phyloP scores from a whole-genome alignment of 2,329 filamentous ascomycete species.

The Trichocomaceae sp. region DNA sequence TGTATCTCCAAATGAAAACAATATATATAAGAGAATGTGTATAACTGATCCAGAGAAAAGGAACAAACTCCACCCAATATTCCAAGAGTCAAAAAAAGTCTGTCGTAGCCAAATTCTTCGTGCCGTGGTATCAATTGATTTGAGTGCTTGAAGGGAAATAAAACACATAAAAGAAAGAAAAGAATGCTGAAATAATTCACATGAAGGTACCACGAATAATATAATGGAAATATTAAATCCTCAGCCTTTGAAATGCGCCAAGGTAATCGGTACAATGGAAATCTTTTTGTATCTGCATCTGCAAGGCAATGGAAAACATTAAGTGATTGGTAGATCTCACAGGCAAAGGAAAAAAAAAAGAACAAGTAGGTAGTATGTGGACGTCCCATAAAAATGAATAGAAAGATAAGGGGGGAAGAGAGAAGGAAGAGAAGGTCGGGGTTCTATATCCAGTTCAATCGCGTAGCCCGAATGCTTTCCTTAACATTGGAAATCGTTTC shows the following conservation, averaged over 20 bases:
- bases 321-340: not conserved
- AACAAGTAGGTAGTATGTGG: not conserved
- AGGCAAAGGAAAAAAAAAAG: not conserved
- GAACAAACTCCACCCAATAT: conserved; percentile 5
- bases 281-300: not conserved
- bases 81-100: not conserved
- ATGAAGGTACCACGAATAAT: not conserved
- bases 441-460: conserved; percentile 15
- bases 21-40: conserved; percentile 4
- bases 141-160: not conserved
- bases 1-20: not conserved
- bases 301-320: not conserved
- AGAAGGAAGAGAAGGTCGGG: not conserved
- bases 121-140: conserved; percentile 4
- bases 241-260: not conserved
- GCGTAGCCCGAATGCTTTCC: conserved; percentile 40
- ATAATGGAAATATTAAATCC: not conserved
- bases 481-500: conserved; percentile 40
- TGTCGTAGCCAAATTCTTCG: not conserved
- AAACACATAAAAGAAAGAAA: not conserved
- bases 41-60: not conserved
- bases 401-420: not conserved
- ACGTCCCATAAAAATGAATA: not conserved
- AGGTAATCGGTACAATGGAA: not conserved
- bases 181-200: conserved; percentile 1